Evolutionary conservation across 108 stramenopile species (phyloP).

Genomic region (Discostella stelligeroides): DNA sequence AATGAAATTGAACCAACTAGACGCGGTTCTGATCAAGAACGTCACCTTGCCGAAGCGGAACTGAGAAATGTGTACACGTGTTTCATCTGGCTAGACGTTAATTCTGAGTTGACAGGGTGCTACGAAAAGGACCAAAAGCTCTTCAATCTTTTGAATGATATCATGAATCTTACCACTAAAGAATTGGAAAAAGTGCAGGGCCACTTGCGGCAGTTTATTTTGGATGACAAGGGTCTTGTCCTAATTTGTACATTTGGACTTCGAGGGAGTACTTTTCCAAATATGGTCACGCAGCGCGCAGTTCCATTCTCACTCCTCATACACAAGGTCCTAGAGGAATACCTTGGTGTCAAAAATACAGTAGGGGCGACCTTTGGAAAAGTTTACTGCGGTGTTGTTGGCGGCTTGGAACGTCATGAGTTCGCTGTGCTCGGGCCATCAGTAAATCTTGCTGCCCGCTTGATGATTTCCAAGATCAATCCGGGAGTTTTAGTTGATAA

Average conservation of each 20-base stretch:
- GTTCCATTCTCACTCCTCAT: conserved; percentile 65
- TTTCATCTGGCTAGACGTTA: conserved; percentile 60
- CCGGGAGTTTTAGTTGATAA: conserved; percentile 75
- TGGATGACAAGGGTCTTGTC: conserved; percentile 81
- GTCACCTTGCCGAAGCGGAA: conserved; percentile 69
- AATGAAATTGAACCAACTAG: conserved; percentile 40
- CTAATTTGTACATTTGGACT: conserved; percentile 81
- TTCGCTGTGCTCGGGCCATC: conserved; percentile 75
- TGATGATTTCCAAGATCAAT: conserved; percentile 61
- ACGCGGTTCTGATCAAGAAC: conserved; percentile 30
- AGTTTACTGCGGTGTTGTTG: conserved; percentile 79
- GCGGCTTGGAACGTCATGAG: conserved; percentile 69
- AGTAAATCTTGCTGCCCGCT: conserved; percentile 74
- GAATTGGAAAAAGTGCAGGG: conserved; percentile 58
- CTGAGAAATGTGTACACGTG: conserved; percentile 66
- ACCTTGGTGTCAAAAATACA: conserved; percentile 58
- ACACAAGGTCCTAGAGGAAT: conserved; percentile 54
- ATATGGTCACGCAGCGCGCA: conserved; percentile 68
- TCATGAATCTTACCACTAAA: conserved; percentile 64
- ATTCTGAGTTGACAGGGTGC: conserved; percentile 53
- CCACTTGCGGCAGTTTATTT: conserved; percentile 78
- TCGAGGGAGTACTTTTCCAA: conserved; percentile 72
- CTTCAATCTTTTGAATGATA: conserved; percentile 62
- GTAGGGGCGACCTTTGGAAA: conserved; percentile 73
- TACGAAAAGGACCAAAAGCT: conserved; percentile 38